A percentile compares a stretch with the other conserved stretches of the same genome.
These are phyloP conservation scores for Bruguiera parviflora DNA, from an alignment of 345 rosid genomes.

Conservation along the genomic window DNA sequence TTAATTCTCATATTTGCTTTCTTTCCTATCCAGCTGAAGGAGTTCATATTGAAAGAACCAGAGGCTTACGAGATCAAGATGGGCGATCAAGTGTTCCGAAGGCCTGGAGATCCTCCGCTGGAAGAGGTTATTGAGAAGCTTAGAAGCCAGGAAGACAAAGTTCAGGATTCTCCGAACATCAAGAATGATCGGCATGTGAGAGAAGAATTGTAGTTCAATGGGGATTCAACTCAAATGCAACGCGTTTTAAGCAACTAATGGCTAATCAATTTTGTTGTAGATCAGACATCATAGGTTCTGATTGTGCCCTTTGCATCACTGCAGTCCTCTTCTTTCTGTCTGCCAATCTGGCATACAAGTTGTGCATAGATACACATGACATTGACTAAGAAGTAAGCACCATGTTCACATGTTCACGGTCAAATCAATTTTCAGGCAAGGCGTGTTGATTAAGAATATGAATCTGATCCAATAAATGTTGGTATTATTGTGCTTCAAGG, in stretches of 20 bases:
- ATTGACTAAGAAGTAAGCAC: no score
- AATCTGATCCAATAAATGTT: no score
- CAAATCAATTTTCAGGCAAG: no score
- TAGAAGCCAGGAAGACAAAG: slow-evolving; percentile 23
- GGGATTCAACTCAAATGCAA: background rate
- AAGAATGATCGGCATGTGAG: slow-evolving; percentile 26
- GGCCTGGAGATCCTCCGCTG: slow-evolving; percentile 82
- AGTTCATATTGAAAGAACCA: slow-evolving; percentile 60
- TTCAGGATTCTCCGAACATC: background rate
- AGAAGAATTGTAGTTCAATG: slow-evolving; percentile 53
- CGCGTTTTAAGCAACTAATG: background rate
- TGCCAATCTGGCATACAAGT: background rate
- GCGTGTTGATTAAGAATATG: no score
- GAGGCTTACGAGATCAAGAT: slow-evolving; percentile 89
- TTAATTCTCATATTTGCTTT: background rate
- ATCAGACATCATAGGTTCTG: background rate
- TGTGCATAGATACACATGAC: no score
- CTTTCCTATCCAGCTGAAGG: slow-evolving; percentile 55
- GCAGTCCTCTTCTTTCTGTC: background rate
- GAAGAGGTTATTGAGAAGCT: slow-evolving; percentile 56
- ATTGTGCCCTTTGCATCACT: background rate
- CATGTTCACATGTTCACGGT: no score
- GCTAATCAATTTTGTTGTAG: background rate
- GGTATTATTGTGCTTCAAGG: no score
- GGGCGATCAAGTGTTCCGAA: slow-evolving; percentile 64